Base-by-base conservation (phyloP, 345 rosid species). In the Salix caprea region DNA sequence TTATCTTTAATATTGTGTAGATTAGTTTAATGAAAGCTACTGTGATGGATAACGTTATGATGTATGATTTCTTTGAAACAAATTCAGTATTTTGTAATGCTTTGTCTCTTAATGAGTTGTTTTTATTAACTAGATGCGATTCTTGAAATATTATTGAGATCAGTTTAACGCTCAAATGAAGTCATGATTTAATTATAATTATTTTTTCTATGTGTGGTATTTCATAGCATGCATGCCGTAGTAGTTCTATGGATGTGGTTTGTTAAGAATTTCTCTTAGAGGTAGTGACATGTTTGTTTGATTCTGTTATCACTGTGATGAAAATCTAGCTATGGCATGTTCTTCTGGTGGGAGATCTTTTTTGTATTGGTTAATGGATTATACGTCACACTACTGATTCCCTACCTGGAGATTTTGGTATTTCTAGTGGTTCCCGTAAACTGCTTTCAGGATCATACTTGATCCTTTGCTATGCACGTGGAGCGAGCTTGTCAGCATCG, bases 381-480 rank as follows among this genome's bases (percentile, higher is more conserved):
- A 13, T 8, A 15, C 13, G 1, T 32, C 36, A 26, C 67, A 56
- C 8, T 36, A 36, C 7, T 36, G 13, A 61, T 13, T 54, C 74
- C 24, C 23, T 24, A 7, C 52, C 18, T 73, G 70, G 65, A 36
- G 26, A 16, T 14, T 39, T 44, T 32, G 60, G 19, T 72, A 32
- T 19, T 74, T 65, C 65, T 15, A 67, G 13, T 65, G 39, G 13
- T 64, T 65, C 76, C 18, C 52, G 21, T 64, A 18, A 62, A 70
- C 24, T 67, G 61, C 30, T 8, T 37, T 48, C 7, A n/a, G 54
- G 77, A 83, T 71, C 11, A 32, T 65, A 48, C 12, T 26, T 74
- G 24, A 61, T 62, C 52, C 34, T 42, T 37, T 46, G 61, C 42
- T 46, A 32, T 40, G 36, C 64, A 70, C 32, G 26, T 60, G 37